Evolutionary conservation across 805 yeast genomes (phyloP), one percentile per base, ranked within the genome.

Genomic region (Kluyveromyces lactis): DNA sequence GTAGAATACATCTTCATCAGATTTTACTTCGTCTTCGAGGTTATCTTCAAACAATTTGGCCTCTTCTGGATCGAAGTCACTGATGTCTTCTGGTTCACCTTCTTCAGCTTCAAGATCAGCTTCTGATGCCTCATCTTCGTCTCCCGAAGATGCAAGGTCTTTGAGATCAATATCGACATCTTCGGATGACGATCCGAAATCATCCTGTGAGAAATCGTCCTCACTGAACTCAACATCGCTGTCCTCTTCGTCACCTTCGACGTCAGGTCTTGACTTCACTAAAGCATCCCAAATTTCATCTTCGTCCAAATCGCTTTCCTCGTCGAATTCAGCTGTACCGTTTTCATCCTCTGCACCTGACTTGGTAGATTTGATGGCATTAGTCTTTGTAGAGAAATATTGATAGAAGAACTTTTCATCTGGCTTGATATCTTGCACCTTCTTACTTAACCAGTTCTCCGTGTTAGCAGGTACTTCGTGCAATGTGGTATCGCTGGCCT

Each of bases 381-480:
- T 51, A 49, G 73, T 73, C 56, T 81, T 81, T 18, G 73, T 68
- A 16, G 77, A 68, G 64, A 89, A 89, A 66, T 86, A 89, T 58
- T 86, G 86, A 60, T 80, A 77, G 72, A 86, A 86, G 66, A 90
- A 90, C 53, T 72, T 67, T 60, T 90, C 98, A 46, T 86, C 95
- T 1, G 95, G 95, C 44, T 73, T 82, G 41, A 90, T 71, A 33
- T 80, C 79, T 21, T 69, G 72, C 1, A 73, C 69, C 49, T 71
- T 77, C 59, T 72, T 77, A 42, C 69, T 68, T 38, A 79, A 64
- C 97, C 97, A 90, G 58, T 87, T 81, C 50, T 81, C 80, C 6
- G 92, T 75, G 55, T 89, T 87, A 3, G 75, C 94, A 2, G 97
- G 95, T 11, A 72, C 56, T n/a, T 69, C 73, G 3, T 60, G 59